Base-by-base conservation (phyloP, 2,329 filamentous ascomycete species). In the Claviceps maximensis region DNA sequence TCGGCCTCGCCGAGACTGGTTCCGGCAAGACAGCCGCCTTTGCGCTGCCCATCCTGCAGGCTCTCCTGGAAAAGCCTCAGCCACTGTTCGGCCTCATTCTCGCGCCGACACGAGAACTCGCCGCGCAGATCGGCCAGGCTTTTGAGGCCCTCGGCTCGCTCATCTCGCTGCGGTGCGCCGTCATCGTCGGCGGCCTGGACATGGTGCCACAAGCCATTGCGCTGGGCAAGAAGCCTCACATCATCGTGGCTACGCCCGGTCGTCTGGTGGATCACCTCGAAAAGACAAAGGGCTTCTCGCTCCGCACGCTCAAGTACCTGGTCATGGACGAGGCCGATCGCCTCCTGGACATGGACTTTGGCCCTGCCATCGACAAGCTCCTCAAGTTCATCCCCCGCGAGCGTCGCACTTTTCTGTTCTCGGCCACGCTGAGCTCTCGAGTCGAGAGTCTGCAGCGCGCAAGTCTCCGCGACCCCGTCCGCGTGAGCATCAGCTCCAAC, bases 11-110 rank as follows among this genome's bases (percentile, higher is more conserved):
- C 33, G 91, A 98, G 70, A 98, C 93, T 0, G 93, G 93, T 60
- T 89, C 84, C 64, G 93, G 93, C 70, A 98, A 97, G 74, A 97
- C 93, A 0, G 91, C 89, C 7, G 90, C 93, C 0, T 98, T 97
- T 66, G 89, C 89, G 0, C 74, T 98, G 2, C 93, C 93, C 1
- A 94, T 98, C 41, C 78, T 98, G 2, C 90, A 96, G 67, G 83
- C 86, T 2, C 79, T 98, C 1, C 86, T 97, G 71, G 86, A 93
- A 53, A 88, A 89, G 61, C 90, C 90, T 0, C 86, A 89, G 60
- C 76, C 88, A 2, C 74, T 95, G 47, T 96, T 93, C 63, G 87
- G 85, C n/a, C 82, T 97, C 48, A 82, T 97, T 23, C 77, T 98
- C 21, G 90, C 93, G 0, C 93, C 93, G 0, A 98, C 93, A 4